phyloP scores from a whole-genome alignment of 306 rosid species.

The Castanopsis chinensis region DNA sequence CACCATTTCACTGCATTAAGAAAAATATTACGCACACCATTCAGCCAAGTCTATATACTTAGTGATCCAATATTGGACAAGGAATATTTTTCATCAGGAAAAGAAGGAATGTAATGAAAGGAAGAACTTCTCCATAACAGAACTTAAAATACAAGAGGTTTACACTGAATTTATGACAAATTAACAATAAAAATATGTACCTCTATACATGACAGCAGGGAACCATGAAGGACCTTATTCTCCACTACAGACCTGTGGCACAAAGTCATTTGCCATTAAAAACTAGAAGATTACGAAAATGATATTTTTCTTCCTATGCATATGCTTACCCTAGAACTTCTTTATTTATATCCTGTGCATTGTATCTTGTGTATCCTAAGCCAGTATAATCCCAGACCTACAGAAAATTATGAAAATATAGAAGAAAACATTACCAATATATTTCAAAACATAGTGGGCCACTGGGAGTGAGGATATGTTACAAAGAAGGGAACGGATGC shows the following conservation, averaged over 20 bases:
- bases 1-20: background rate
- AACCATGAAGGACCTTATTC: conserved; percentile 79
- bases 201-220: conserved; percentile 75
- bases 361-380: conserved; percentile 78
- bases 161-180: background rate
- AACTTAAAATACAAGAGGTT: conserved; percentile 1
- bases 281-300: conserved; percentile 9
- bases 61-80: background rate
- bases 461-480: background rate
- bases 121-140: conserved; percentile 1
- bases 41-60: background rate
- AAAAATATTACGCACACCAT: background rate
- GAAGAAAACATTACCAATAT: background rate
- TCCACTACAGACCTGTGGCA: conserved; percentile 82
- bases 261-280: conserved; percentile 28
- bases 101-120: background rate
- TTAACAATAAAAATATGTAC: conserved; percentile 36
- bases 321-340: conserved; percentile 76
- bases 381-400: conserved; percentile 98
- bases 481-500: background rate
- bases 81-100: background rate
- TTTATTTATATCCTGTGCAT: conserved; percentile 78
- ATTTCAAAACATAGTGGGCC: background rate
- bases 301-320: background rate
- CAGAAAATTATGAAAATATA: conserved; percentile 15